Conservation (phyloP, 2,329 filamentous ascomycete genomes). For the Fusarium globosum region DNA sequence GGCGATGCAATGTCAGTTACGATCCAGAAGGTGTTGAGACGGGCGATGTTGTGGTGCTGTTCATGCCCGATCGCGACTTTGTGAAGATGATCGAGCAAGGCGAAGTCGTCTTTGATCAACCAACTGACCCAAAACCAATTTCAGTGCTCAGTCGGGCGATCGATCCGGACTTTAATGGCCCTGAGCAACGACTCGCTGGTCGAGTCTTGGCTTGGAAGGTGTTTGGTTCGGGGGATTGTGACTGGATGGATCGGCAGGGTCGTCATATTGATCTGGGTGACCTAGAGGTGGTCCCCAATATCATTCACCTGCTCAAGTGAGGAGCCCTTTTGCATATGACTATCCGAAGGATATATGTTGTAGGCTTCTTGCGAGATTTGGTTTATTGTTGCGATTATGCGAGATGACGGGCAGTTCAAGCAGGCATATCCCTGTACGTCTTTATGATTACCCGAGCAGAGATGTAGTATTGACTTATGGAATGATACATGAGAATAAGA, state of each 20-base stretch:
- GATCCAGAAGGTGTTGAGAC: rapidly evolving
- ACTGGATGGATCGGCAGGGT: neutral
- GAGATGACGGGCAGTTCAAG: no score
- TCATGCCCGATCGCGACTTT: neutral
- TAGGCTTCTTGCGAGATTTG: rapidly evolving
- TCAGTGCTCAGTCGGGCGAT: neutral
- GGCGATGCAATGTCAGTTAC: neutral
- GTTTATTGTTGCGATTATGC: rapidly evolving
- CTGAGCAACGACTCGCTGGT: neutral
- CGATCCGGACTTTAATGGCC: neutral
- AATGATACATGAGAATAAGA: no score
- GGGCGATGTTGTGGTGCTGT: neutral
- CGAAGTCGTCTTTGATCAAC: neutral
- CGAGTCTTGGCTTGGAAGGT: neutral
- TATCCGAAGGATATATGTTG: rapidly evolving
- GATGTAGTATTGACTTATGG: neutral
- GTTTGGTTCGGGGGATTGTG: neutral
- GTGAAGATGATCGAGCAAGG: neutral
- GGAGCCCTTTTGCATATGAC: rapidly evolving
- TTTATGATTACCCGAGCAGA: rapidly evolving
- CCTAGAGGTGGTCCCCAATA: neutral
- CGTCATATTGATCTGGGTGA: neutral
- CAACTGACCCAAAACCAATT: rapidly evolving
- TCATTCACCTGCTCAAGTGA: neutral
- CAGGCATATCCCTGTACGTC: neutral